Evolutionary conservation across 805 yeast genomes (phyloP), one percentile per base, ranked within the genome.

Genomic region (Maudiozyma barnettii): DNA sequence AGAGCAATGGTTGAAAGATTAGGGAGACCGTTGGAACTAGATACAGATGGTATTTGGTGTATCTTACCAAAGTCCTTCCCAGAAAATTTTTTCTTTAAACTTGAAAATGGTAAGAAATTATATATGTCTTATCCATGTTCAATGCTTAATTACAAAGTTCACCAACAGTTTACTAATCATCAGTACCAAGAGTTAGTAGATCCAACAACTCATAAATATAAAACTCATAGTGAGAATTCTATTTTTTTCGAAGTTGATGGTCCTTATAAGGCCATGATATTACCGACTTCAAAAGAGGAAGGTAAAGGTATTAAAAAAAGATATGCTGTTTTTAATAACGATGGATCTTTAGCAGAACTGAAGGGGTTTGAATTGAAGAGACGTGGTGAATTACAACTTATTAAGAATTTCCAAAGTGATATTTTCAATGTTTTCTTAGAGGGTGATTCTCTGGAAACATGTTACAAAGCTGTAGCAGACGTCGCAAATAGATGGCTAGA

Each of bases 1-100:
- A 74, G 98, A 51, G 70, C 84, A 0, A 69, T 93, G 49, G 96
- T 93, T 13, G 98, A 91, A 63, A 72, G 96, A 57, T 69, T 95
- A 4, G 99, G 99, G 1, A 75, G 98, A 56, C 99, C 99, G 0
- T 70, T 93, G 50, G 99, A 93, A 61, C 76, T 93, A 53, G 99
- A 93, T 67, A 93, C 99, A 0, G 99, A 93, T 74, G 99, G 99
- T 72, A 93, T 93, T 60, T 93, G 99, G 99, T 93, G 99, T 77
- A 93, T 90, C 53, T 71, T 93, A 40, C 99, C 99, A 1, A 75
- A 79, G 45, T 78, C 95, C 1, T 93, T 93, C 63, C 99, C 99
- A 0, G 99, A 93, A 58, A 84, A 89, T 55, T 88, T 74, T 64
- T 72, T 72, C 19, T 79, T 93, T 60, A 74, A 77, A 49, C 63